A percentile compares a stretch with the other conserved stretches of the same genome.
phyloP scores from a whole-genome alignment of 2,329 filamentous ascomycete genomes.

The Clathrospora elynae region DNA sequence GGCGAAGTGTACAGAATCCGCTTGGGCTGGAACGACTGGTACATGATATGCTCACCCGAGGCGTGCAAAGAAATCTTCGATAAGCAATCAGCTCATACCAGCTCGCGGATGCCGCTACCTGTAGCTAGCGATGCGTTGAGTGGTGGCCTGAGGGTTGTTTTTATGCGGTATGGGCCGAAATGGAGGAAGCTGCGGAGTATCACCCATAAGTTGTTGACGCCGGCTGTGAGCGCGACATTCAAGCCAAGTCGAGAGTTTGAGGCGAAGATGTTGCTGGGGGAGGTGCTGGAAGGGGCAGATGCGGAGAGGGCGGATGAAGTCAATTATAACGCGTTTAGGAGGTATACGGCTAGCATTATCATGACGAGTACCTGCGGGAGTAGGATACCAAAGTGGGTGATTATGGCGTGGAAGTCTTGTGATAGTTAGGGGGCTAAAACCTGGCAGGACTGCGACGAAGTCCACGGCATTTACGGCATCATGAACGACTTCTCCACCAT shows the following conservation, averaged over 20 bases:
- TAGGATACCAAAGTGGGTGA: constrained; percentile 41
- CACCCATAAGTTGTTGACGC: constrained; percentile 48
- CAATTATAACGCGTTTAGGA: constrained; percentile 36
- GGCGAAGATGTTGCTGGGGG: constrained; percentile 52
- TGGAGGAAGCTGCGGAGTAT: constrained; percentile 51
- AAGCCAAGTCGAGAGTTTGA: constrained; percentile 55
- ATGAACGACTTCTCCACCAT: constrained; percentile 44
- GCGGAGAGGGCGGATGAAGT: constrained; percentile 26
- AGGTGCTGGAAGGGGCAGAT: constrained; percentile 45
- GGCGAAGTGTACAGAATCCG: constrained; percentile 54
- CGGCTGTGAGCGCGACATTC: constrained; percentile 47
- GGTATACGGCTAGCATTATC: constrained; percentile 43
- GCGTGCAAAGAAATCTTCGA: constrained; percentile 55
- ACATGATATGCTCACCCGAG: constrained; percentile 52
- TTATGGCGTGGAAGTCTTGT: constrained; percentile 2
- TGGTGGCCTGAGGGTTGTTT: constrained; percentile 50
- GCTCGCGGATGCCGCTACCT: constrained; percentile 47
- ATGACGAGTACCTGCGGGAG: constrained; percentile 47
- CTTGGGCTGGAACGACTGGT: constrained; percentile 55
- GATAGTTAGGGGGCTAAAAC: not conserved
- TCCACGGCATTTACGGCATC: constrained; percentile 41
- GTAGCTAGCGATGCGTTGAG: constrained; percentile 49
- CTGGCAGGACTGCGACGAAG: constrained; percentile 39
- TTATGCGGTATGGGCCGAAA: constrained; percentile 50
- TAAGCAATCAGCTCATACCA: constrained; percentile 46